Percentiles rank a stretch among this genome's conserved stretches.
These are phyloP conservation scores for Trichosporon coremiiforme DNA, from an alignment of 1,284 basidiomycete genomes.

Conservation along the genomic window DNA sequence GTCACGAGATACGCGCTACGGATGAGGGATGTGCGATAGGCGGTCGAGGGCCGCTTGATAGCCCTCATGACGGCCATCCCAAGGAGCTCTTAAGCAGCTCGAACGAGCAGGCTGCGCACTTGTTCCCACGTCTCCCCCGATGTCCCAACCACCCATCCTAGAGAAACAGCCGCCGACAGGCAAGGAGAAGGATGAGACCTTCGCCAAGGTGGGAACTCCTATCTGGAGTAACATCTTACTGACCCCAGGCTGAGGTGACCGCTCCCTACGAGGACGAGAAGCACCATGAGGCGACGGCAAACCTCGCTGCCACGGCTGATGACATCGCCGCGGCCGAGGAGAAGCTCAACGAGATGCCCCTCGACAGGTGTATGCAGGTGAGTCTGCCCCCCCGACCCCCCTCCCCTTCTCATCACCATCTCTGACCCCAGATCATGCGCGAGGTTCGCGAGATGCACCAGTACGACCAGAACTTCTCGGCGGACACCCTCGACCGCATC, in stretches of 20 bases:
- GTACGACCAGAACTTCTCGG: constrained; percentile 45
- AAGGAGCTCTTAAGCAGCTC: not conserved
- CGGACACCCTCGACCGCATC: constrained; percentile 31
- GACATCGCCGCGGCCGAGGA: constrained; percentile 36
- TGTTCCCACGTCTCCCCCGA: not conserved
- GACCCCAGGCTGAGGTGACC: not conserved
- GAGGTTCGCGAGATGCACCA: constrained; percentile 36
- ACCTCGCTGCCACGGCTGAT: constrained; percentile 28
- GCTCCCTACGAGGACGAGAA: constrained; percentile 5
- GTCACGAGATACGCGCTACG: no score
- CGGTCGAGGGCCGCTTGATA: no score
- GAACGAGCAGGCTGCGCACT: not conserved
- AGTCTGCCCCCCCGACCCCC: no score
- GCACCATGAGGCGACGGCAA: not conserved
- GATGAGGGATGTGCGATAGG: no score
- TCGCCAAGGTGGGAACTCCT: not conserved
- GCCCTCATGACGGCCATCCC: no score
- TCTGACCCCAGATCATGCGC: constrained; percentile 32
- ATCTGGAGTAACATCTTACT: not conserved
- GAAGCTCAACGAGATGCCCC: constrained; percentile 30
- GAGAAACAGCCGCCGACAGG: not conserved
- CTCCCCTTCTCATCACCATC: no score
- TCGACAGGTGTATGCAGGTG: constrained; percentile 32
- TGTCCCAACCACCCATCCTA: not conserved
- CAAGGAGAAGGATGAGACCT: not conserved